Base-by-base conservation (phyloP, 2,329 filamentous ascomycete genomes). In the Aaosphaeria pasadenensis region DNA sequence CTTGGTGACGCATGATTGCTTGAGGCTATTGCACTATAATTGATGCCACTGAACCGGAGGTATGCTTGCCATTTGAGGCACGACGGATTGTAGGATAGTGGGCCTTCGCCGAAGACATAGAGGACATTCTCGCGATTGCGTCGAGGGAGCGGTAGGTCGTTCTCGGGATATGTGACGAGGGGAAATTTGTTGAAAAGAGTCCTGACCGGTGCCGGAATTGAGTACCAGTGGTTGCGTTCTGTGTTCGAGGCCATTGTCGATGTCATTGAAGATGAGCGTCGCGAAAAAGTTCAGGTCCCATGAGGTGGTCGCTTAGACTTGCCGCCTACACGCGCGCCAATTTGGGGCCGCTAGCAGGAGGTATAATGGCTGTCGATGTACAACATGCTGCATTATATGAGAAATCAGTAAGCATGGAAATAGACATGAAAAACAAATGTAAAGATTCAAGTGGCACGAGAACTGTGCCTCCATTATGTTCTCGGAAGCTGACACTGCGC, bases 1-100 rank as follows among this genome's bases (percentile, higher is more conserved):
- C 86, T 87, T 0, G 92, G 92, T 2, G 91, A 96, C 44, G 92
- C 91, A 75, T 97, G 94, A 70, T 97, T 97, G 59, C 84, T 95
- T 4, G 91, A 95, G 4, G 89, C 74, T 5, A 83, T 75, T 44
- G 86, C 75, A 45, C 76, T 76, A 67, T 91, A 87, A 4, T 83
- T 72, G 49, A 96, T 77, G 38, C 80, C 80, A 44, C 84, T 80
- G 60, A 96, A 89, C 60, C 83, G 88, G 52, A 99, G 79, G 70
- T 90, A 94, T 30, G 91, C 90, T 88, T 97, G 94, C 91, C 91
- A 97, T 76, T 92, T 96, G 63, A 97, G 77, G 75, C 94, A 99
- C 49, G 85, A 84, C 7, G 94, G 94, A 67, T 97, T 97, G 74
- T 87, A 95, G 55, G 89, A 95, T 29, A 91, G 88, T 30, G 76